Evolutionary conservation across 768 basidiomycete species (phyloP), one percentile per base, ranked within the genome.

Genomic region (Crucibulum laeve): DNA sequence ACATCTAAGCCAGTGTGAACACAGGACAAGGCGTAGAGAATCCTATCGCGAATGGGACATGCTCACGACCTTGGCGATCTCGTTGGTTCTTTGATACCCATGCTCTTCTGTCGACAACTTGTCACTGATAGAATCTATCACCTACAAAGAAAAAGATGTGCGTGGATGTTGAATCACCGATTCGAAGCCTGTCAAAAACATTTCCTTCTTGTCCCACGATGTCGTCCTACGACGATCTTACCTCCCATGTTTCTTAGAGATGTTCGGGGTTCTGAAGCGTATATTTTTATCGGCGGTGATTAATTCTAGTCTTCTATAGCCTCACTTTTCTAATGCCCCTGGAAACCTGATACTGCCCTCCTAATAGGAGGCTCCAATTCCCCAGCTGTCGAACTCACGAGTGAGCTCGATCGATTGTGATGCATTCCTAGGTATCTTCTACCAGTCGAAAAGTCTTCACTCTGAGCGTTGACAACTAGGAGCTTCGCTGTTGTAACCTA

Each of bases 151-250:
- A 10, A 30, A 10, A 1, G 2, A 30, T n/a, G 28, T n/a, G 28
- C n/a, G 10, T 30, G n/a, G 42, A 21, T 44, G 10, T 18, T 47
- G 4, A 21, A 30, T 45, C 25, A 19, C n/a, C n/a, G n/a, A n/a
- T n/a, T n/a, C n/a, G n/a, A n/a, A n/a, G n/a, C n/a, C n/a, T n/a
- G n/a, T n/a, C n/a, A n/a, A n/a, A n/a, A n/a, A n/a, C n/a, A n/a
- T n/a, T n/a, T 45, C 17, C 4, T 21, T 23, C 22, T 36, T 8
- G 28, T 30, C 28, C 28, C 28, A 30, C 28, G 28, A 30, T 30
- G n/a, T 30, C 10, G n/a, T 10, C 28, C n/a, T n/a, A 30, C 28
- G 28, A 30, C 28, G 28, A 30, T 30, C 28, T 30, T n/a, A n/a
- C n/a, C 28, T 30, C n/a, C 28, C 28, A 30, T 10, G 28, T 1